Base-by-base conservation (phyloP, 495 filamentous ascomycete species). In the Filosporella fistucella region DNA sequence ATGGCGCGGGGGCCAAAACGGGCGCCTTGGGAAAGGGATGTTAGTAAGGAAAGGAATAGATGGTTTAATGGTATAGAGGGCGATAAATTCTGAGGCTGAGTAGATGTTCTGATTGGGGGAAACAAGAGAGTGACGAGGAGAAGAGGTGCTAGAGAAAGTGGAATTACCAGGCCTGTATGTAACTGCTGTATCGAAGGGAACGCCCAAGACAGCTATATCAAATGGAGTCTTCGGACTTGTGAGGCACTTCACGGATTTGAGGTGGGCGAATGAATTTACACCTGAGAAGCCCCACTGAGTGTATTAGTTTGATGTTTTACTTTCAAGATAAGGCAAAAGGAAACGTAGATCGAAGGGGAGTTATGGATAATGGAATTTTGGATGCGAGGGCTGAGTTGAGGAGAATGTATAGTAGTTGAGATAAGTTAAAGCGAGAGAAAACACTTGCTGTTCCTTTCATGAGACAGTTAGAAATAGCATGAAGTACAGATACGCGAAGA, bases 1-100 rank as follows among this genome's bases (percentile, higher is more conserved):
- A 94, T 94, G 43, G 88, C 83, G 24, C 87, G 78, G 16, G 88
- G 88, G 0, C 87, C 88, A 60, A 91, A 91, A 12, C 88, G 77
- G 17, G 88, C 88, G 18, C 85, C 83, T 81, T 64, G 57, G 11
- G n/a, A n/a, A n/a, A n/a, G n/a, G n/a, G 6, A 62, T 61, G 28
- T 68, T 63, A 29, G 64, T 45, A 34, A 16, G 16, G 13, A n/a
- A n/a, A n/a, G n/a, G n/a, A n/a, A n/a, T n/a, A n/a, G n/a, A n/a
- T n/a, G n/a, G n/a, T n/a, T n/a, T n/a, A n/a, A n/a, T n/a, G n/a
- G n/a, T n/a, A n/a, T n/a, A n/a, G n/a, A n/a, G n/a, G n/a, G n/a
- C n/a, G n/a, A n/a, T n/a, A n/a, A n/a, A n/a, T n/a, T n/a, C n/a
- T n/a, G n/a, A n/a, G n/a, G n/a, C n/a, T n/a, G n/a, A n/a, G n/a